Conservation (phyloP, 2,329 filamentous ascomycete species). For the Aureobasidium sp. region DNA sequence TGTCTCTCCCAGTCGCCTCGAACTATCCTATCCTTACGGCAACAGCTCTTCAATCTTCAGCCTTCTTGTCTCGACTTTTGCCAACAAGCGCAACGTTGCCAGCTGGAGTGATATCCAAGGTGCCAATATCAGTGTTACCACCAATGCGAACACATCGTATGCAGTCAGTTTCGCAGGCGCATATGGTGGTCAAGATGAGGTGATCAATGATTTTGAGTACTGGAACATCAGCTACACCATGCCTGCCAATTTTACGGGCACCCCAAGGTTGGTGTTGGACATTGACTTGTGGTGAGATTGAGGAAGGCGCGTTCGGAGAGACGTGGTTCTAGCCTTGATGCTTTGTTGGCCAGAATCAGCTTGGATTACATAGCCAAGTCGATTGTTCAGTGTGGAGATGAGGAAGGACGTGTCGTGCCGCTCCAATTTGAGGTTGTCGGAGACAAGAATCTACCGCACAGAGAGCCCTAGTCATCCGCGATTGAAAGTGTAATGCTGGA, state of each 20-base stretch:
- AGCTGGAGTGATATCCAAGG: slow-evolving; percentile 46
- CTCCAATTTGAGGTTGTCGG: no score
- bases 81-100: slow-evolving; percentile 37
- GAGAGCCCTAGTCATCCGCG: no score
- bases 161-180: slow-evolving; percentile 40
- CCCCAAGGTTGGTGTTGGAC: background rate
- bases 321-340: background rate
- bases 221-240: slow-evolving; percentile 36
- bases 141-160: slow-evolving; percentile 38
- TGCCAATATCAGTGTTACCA: slow-evolving; percentile 39
- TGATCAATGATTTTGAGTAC: slow-evolving; percentile 37
- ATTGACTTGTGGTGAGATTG: background rate
- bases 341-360: no score
- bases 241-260: slow-evolving; percentile 5
- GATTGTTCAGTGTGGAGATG: no score
- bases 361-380: no score
- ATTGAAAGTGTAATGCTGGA: no score
- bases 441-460: no score
- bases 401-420: no score
- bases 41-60: slow-evolving; percentile 45
- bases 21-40: slow-evolving; percentile 49
- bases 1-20: slow-evolving; percentile 37
- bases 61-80: slow-evolving; percentile 44
- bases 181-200: slow-evolving; percentile 31
- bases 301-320: background rate